A percentile compares a stretch with the other conserved stretches of the same genome.
These are phyloP conservation scores for Kokia cookei DNA, from an alignment of 441 rosid species.

Conservation along the genomic window DNA sequence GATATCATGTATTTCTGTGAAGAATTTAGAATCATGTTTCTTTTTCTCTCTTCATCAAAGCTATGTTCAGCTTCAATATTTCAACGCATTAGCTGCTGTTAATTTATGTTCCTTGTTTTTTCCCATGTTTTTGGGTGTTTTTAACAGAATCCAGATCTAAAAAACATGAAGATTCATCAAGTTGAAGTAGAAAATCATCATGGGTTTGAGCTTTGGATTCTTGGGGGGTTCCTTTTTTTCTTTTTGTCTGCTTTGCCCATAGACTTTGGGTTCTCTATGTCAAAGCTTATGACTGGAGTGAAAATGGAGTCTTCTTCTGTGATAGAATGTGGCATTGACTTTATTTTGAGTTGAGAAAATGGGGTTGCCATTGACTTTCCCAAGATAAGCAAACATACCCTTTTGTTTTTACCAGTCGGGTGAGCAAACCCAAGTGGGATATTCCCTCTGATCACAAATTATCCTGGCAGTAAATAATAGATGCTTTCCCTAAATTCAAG, in stretches of 20 bases:
- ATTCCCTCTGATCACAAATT: neutral
- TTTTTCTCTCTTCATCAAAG: neutral
- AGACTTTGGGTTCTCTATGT: neutral
- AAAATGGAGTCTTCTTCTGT: neutral
- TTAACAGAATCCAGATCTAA: neutral
- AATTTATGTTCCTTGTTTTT: neutral
- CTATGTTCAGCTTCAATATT: neutral
- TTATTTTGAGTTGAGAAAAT: neutral
- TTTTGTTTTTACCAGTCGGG: neutral
- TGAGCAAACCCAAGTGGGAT: neutral
- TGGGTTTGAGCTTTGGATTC: conserved; percentile 4
- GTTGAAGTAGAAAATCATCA: neutral
- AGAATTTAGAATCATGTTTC: neutral
- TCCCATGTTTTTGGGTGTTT: neutral
- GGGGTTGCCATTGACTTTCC: conserved; percentile 4
- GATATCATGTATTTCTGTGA: conserved; percentile 6
- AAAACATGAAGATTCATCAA: neutral
- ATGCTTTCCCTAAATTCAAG: neutral
- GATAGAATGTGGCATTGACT: neutral
- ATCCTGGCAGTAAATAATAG: neutral
- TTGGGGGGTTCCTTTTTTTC: neutral
- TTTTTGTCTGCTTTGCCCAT: neutral
- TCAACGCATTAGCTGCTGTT: neutral
- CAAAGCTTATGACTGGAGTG: neutral
- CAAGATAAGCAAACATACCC: neutral